Base-by-base conservation (phyloP, 2,329 filamentous ascomycete species). In the Aspergillus fijiensis region DNA sequence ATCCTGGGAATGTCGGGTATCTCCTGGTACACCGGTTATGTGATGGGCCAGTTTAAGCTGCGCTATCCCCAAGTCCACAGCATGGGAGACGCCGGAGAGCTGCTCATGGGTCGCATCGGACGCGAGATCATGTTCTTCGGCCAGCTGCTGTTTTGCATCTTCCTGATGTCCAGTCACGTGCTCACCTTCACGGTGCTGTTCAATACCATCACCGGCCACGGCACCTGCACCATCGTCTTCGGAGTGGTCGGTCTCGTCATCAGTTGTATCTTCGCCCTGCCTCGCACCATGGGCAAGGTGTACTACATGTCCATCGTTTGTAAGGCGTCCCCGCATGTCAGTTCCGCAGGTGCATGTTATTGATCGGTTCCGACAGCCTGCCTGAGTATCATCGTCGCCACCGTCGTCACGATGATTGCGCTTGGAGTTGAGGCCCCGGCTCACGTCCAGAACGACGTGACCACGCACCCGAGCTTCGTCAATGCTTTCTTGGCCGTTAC, bases 121-220 rank as follows among this genome's bases (percentile, higher is more conserved):
- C 84, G 85, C 62, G 85, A 88, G 68, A 62, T 91, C 49, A 78
- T 89, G 35, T 86, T 85, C 35, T 74, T 80, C 60, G 86, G 84
- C 65, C 87, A 89, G 65, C 74, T 83, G 2, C 73, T 90, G 19
- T 84, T 90, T 69, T 77, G 90, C 42, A 78, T 88, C 60, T 89
- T 91, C 76, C 83, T 89, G 61, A 86, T 88, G 73, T 87, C 83
- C 29, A 89, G 87, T 19, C 89, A 91, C 73, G 82, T 89, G 57
- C 76, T 90, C 60, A 89, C 87, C 0, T 89, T 89, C 63, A 83
- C 83, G 31, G 87, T 90, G 67, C 85, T 88, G 68, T 84, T 90
- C 73, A 86, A 86, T 66, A 85, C 82, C 53, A 78, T 91, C 49
- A 86, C 86, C 6, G 73, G 84, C 5, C 82, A 88, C 61, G 83